Conservation (phyloP, 2,329 filamentous ascomycete genomes). For the Penicillium sp. region DNA sequence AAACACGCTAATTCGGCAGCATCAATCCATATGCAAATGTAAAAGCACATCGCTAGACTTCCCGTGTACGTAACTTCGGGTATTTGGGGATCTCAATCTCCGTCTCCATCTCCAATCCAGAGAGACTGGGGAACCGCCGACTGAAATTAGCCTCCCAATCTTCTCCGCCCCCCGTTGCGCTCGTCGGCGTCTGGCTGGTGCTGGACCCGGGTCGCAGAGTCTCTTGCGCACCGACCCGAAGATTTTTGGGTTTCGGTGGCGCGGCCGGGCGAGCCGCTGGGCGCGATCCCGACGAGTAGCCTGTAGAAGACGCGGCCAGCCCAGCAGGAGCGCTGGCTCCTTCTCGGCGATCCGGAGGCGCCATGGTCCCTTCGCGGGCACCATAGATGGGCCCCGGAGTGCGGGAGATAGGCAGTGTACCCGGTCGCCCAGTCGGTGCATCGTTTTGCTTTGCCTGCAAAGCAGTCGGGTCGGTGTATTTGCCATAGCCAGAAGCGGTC, state of each 20-base stretch:
- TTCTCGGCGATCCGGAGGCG: conserved; percentile 15
- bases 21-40: conserved; percentile 9
- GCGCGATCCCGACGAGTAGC: conserved; percentile 24
- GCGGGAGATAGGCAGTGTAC: conserved; percentile 21
- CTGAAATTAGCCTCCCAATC: conserved; percentile 67
- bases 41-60: conserved; percentile 31
- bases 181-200: conserved; percentile 22
- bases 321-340: conserved; percentile 17
- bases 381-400: conserved; percentile 19
- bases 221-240: conserved; percentile 45
- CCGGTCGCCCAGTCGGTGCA: conserved; percentile 9
- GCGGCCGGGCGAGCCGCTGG: conserved; percentile 46
- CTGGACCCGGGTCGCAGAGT: conserved; percentile 18
- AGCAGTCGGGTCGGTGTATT: conserved; percentile 60
- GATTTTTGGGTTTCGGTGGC: conserved; percentile 56
- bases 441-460: conserved; percentile 39
- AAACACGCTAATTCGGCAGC: conserved; percentile 17
- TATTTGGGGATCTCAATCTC: conserved; percentile 46
- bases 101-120: conserved; percentile 78
- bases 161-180: conserved; percentile 49
- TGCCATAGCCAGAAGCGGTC: conserved; percentile 85
- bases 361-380: conserved; percentile 9
- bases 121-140: conserved; percentile 79
- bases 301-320: conserved; percentile 12
- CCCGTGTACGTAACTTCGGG: conserved; percentile 37